A percentile compares a stretch with the other conserved stretches of the same genome.
Evolutionary conservation across 495 filamentous ascomycete genomes (phyloP).

Genomic region (Aspergillus heteromorphus): DNA sequence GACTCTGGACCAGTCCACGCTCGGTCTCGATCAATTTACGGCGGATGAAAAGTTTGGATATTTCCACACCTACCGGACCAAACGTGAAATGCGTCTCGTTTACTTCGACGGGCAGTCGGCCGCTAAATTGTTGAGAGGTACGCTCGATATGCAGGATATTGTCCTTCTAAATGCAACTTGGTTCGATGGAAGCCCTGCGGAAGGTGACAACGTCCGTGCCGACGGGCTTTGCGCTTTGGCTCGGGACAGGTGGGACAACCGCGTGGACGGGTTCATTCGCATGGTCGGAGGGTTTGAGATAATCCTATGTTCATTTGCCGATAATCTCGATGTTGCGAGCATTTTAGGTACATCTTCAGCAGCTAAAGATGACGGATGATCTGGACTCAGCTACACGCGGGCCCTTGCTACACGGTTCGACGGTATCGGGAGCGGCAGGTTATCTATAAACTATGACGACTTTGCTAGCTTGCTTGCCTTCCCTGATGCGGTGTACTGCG

Average conservation of each 20-base stretch:
- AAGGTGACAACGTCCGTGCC: background rate
- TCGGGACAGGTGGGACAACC: background rate
- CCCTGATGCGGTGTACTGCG: background rate
- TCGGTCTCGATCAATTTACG: background rate
- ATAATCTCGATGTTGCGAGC: background rate
- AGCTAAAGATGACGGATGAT: background rate
- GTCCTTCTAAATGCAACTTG: background rate
- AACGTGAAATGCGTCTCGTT: background rate
- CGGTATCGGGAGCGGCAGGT: background rate
- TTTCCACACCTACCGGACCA: background rate
- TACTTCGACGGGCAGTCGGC: background rate
- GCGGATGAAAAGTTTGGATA: background rate
- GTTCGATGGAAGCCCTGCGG: background rate
- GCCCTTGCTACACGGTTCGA: background rate
- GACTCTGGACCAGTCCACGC: background rate
- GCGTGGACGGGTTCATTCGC: background rate
- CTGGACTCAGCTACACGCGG: background rate
- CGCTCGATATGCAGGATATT: background rate
- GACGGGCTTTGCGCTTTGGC: background rate
- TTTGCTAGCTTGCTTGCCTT: background rate
- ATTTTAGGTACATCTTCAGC: background rate
- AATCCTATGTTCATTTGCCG: background rate
- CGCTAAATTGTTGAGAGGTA: background rate
- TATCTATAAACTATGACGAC: background rate
- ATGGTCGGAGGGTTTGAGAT: background rate